Evolutionary conservation across 371 early-diverging fungal genomes (phyloP).

Genomic region (Mortierella sp.): DNA sequence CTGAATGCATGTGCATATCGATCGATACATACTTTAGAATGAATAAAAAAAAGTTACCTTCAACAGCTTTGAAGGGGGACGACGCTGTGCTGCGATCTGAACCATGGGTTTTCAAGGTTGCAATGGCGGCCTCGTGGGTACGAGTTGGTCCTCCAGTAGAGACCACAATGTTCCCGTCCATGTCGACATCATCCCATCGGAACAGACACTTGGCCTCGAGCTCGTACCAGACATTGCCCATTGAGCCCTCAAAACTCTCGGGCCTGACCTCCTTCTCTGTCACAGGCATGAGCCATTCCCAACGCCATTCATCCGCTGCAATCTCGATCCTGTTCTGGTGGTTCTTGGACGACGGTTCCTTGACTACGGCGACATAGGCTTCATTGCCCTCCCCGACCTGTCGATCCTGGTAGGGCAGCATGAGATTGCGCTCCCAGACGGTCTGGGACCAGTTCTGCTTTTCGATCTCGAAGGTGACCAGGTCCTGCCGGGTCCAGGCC

Average conservation of each 20-base stretch:
- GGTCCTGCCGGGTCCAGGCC: conserved; percentile 48
- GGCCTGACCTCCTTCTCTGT: conserved; percentile 39
- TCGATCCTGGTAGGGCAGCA: conserved; percentile 32
- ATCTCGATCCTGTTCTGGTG: conserved; percentile 18
- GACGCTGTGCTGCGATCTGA: background rate
- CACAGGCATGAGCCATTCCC: conserved; percentile 53
- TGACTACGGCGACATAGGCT: conserved; percentile 32
- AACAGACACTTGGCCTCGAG: conserved; percentile 53
- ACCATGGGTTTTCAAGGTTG: background rate
- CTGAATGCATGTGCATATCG: too few species aligned
- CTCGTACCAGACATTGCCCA: conserved; percentile 56
- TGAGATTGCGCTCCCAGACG: conserved; percentile 44
- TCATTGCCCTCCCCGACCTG: conserved; percentile 33
- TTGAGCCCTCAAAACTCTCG: conserved; percentile 51
- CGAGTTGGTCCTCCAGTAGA: background rate
- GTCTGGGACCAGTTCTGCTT: conserved; percentile 48
- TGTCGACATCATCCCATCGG: conserved; percentile 47
- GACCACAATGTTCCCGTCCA: conserved; percentile 20
- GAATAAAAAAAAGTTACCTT: background rate
- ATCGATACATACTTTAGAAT: too few species aligned
- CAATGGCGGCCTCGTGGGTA: background rate
- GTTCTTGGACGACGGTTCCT: conserved; percentile 24
- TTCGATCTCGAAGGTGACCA: conserved; percentile 46
- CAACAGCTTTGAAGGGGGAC: background rate
- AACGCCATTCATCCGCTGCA: conserved; percentile 48